phyloP scores from a whole-genome alignment of 2,329 filamentous ascomycete genomes.

The Penicillium digitatum region DNA sequence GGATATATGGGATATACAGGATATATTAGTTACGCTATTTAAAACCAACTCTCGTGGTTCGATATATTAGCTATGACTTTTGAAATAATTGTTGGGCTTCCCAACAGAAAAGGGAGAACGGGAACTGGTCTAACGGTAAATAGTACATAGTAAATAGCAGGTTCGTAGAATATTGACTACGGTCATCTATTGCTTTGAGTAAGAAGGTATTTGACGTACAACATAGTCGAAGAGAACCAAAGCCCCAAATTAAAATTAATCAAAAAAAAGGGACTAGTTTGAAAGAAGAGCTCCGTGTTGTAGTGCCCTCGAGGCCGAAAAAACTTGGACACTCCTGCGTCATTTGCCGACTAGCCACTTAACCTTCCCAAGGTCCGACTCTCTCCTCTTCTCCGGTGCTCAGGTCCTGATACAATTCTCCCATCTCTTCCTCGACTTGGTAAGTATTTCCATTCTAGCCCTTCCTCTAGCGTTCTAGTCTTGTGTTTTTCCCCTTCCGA shows the following conservation, averaged over 20 bases:
- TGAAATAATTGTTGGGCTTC: conserved; percentile 23
- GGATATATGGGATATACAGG: neutral
- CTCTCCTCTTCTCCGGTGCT: neutral
- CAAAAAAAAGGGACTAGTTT: too few relatives aligned
- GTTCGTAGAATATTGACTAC: neutral
- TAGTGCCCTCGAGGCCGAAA: neutral
- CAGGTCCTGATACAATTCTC: neutral
- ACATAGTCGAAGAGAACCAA: too few relatives aligned
- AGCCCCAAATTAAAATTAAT: neutral
- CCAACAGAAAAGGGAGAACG: conserved; percentile 27
- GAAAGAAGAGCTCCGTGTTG: neutral
- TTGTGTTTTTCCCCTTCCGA: neutral
- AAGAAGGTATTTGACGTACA: too few relatives aligned
- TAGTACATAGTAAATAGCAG: neutral
- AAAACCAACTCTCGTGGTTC: neutral
- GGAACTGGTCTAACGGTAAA: conserved; percentile 19
- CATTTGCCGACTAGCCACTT: conserved; percentile 17
- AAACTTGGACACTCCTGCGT: neutral
- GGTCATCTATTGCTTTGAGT: too few relatives aligned
- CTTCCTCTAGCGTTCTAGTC: neutral
- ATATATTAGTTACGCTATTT: neutral
- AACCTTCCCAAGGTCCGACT: conserved; percentile 1
- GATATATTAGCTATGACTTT: neutral
- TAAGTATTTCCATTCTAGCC: neutral
- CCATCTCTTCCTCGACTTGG: neutral